These are phyloP conservation scores for Emmonsiellopsis sp. DNA, from an alignment of 2,329 filamentous ascomycete genomes.

Conservation along the genomic window DNA sequence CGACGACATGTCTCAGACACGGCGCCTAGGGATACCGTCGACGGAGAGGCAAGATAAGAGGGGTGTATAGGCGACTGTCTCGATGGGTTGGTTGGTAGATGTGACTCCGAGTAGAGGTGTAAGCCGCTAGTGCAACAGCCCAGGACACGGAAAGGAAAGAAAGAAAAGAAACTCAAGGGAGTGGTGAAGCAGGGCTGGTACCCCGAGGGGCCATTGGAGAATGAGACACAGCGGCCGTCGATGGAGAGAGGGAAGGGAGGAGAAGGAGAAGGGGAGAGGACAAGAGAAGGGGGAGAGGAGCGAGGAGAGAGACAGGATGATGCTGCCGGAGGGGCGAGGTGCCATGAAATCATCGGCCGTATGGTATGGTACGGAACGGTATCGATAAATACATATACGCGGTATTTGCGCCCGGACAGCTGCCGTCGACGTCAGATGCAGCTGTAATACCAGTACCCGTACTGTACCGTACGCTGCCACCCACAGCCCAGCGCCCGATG, in stretches of 20 bases:
- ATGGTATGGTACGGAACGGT: background rate
- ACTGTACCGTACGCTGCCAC: background rate
- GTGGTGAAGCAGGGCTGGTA: conserved; percentile 9
- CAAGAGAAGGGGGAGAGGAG: background rate
- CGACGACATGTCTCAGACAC: conserved; percentile 25
- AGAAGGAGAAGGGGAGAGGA: background rate
- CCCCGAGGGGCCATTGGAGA: background rate
- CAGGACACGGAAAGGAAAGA: conserved; percentile 11
- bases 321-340: background rate
- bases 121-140: background rate
- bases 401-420: too few relatives aligned
- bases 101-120: background rate
- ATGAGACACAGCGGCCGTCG: background rate
- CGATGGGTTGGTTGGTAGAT: background rate
- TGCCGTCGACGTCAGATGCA: too few relatives aligned
- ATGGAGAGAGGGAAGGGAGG: background rate
- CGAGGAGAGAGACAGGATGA: background rate
- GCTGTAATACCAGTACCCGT: background rate
- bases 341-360: background rate
- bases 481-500: background rate
- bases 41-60: background rate
- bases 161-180: conserved; percentile 18
- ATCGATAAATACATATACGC: background rate
- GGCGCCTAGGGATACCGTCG: conserved; percentile 1
- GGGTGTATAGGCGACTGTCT: background rate